A percentile compares a stretch with the other conserved stretches of the same genome.
phyloP scores from a whole-genome alignment of 805 yeast species.

The Yarrowia sp. region DNA sequence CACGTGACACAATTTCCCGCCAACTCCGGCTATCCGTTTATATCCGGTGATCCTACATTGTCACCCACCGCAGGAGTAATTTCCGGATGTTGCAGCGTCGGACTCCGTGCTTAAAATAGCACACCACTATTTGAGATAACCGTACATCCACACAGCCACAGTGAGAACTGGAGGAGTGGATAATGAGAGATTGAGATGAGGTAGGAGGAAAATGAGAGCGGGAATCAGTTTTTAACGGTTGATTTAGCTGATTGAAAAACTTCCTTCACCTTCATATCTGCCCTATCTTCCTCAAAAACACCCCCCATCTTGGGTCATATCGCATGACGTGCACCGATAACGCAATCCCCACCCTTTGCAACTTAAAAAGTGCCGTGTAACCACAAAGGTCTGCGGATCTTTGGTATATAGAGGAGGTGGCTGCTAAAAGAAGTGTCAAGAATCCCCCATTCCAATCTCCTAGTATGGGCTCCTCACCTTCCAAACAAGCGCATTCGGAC shows the following conservation, averaged over 20 bases:
- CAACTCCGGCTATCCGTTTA: too few relatives aligned
- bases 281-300: neutral
- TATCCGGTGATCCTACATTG: too few relatives aligned
- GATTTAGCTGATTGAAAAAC: too few relatives aligned
- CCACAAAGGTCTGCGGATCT: constrained; percentile 5
- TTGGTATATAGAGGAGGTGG: neutral
- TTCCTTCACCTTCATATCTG: too few relatives aligned
- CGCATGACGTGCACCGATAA: constrained; percentile 35
- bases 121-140: neutral
- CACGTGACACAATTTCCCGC: too few relatives aligned
- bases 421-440: neutral
- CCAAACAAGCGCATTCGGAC: constrained; percentile 22
- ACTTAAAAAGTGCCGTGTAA: constrained; percentile 26
- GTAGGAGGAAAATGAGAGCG: too few relatives aligned
- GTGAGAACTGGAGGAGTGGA: neutral
- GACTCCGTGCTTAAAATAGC: constrained; percentile 24
- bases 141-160: constrained; percentile 24
- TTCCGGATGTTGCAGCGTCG: constrained; percentile 4
- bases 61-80: neutral
- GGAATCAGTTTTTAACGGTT: too few relatives aligned
- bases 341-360: constrained; percentile 37
- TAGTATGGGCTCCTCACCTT: constrained; percentile 20
- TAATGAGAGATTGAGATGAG: too few relatives aligned
- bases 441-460: neutral
- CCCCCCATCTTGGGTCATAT: neutral